Percentiles rank a stretch among this genome's conserved stretches.
Conservation (phyloP, 2,329 filamentous ascomycete genomes). For the Clarireedia sp. region DNA sequence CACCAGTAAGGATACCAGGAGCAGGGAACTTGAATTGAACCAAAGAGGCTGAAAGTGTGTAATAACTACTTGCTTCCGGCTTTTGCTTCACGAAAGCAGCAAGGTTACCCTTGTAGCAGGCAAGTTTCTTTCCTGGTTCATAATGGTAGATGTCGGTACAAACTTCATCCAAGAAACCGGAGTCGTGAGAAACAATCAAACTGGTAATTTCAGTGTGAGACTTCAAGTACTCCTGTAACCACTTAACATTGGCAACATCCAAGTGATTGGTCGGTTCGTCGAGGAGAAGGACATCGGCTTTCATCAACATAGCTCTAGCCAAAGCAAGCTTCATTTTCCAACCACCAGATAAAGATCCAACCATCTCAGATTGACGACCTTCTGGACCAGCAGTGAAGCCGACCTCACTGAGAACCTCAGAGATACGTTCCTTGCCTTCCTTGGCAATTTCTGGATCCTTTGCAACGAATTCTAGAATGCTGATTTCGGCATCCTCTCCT, state of each 20-base stretch:
- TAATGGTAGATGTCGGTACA: constrained; percentile 99
- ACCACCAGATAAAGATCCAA: constrained; percentile 91
- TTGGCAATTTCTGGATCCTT: constrained; percentile 82
- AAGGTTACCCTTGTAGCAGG: constrained; percentile 76
- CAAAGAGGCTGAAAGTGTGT: constrained; percentile 80
- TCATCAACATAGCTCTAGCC: constrained; percentile 92
- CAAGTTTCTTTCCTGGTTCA: constrained; percentile 88
- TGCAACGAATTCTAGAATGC: constrained; percentile 84
- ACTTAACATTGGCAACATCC: constrained; percentile 91
- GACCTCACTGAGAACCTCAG: constrained; percentile 77
- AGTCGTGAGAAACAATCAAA: constrained; percentile 98
- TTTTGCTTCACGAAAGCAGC: constrained; percentile 78
- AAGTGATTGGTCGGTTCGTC: constrained; percentile 99
- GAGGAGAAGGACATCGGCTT: constrained; percentile 89
- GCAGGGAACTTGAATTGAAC: constrained; percentile 98
- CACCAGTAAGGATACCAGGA: constrained; percentile 85
- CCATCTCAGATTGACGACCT: constrained; percentile 79
- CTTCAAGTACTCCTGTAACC: constrained; percentile 93
- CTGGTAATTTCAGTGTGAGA: constrained; percentile 94
- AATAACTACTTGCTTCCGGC: constrained; percentile 96
- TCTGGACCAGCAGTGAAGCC: constrained; percentile 88
- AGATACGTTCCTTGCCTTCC: constrained; percentile 73
- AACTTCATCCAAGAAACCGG: constrained; percentile 90
- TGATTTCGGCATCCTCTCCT: constrained; percentile 93
- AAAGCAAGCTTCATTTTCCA: constrained; percentile 99